Evolutionary conservation across 2,329 filamentous ascomycete species (phyloP), one percentile per base, ranked within the genome.

Genomic region (Fusarium concolor): DNA sequence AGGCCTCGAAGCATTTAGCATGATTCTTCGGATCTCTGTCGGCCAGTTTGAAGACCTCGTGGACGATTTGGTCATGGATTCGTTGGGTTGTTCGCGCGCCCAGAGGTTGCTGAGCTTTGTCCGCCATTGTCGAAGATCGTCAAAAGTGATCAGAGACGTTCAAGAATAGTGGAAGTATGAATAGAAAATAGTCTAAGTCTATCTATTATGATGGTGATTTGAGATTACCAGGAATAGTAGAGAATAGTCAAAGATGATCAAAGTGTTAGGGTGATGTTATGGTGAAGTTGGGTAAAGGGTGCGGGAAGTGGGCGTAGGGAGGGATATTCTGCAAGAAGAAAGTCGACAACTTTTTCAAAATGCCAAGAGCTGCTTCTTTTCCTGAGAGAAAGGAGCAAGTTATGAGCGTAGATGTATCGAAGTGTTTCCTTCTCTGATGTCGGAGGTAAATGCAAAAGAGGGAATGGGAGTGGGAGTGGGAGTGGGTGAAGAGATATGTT

Each of bases 21-120:
- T 62, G 57, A 10, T 31, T 7, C 3, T 18, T 15, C 2, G 50
- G 44, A n/a, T 62, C 42, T 22, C 50, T 38, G 1, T 38, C 38
- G 10, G 43, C 39, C 18, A 62, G 39, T 17, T 15, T 20, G 29
- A 62, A 63, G n/a, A 62, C 24, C 20, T 63, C 50, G 29, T 28
- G 8, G n/a, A 20, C 26, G 43, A 46, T 61, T 24, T 62, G 50
- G 0, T 29, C 18, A 1, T 50, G 20, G 29, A 63, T 22, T 9
- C 24, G 28, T 6, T 24, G n/a, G 12, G 42, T 43, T 15, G 28
- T 22, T 9, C 5, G 2, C 9, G 14, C 20, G 9, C 26, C 29
- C 15, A 51, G 18, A 4, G 15, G 10, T 10, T 5, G 22, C 4
- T 52, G 29, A 1, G 44, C n/a, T 8, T 22, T 14, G 8, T 7